Base-by-base conservation (phyloP, 1,284 basidiomycete species). In the Ustilago xerochloae region DNA sequence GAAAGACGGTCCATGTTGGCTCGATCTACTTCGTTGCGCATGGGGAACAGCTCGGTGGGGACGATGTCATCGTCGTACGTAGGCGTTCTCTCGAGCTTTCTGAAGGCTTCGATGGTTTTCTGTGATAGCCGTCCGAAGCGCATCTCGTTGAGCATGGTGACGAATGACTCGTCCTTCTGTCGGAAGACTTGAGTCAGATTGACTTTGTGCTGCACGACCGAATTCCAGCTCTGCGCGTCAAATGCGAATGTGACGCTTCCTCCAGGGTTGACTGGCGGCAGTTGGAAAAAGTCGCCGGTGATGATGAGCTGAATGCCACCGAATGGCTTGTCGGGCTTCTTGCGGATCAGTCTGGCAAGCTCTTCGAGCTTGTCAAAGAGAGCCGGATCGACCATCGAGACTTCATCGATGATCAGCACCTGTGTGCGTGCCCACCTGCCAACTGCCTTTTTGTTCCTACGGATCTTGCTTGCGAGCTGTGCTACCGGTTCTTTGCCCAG, bases 301-400 rank as follows among this genome's bases (percentile, higher is more conserved):
- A 97, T 88, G 67, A 95, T 89, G 64, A 99, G 86, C 90, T 95
- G 90, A 30, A 99, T 95, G 1, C 95, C 96, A n/a, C 97, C 96
- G 73, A 97, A 99, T 0, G 95, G 73, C 62, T 87, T 89, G 63
- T 57, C 65, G 5, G 69, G 64, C 45, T 63, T 71, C 80, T 90
- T 91, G 75, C 93, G 88, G 22, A 93, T 65, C 0, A 86, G 85
- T 28, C 87, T 86, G 12, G 88, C 92, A 52, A 94, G 89, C 26
- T 88, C 86, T 39, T 90, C 90, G 59, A 98, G 87, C 79, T 95
- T 95, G 81, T 97, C 94, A 72, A 98, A 93, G 1, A 98, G 87
- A 26, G 90, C 89, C 0, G 93, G 95, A 59, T 98, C 97, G 1
- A 99, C 90, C 96, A 99, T 99, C 0, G 96, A 99, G 32, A 82